Evolutionary conservation across 1,284 basidiomycete species (phyloP), one percentile per base, ranked within the genome.

Genomic region (Boletus sp.): DNA sequence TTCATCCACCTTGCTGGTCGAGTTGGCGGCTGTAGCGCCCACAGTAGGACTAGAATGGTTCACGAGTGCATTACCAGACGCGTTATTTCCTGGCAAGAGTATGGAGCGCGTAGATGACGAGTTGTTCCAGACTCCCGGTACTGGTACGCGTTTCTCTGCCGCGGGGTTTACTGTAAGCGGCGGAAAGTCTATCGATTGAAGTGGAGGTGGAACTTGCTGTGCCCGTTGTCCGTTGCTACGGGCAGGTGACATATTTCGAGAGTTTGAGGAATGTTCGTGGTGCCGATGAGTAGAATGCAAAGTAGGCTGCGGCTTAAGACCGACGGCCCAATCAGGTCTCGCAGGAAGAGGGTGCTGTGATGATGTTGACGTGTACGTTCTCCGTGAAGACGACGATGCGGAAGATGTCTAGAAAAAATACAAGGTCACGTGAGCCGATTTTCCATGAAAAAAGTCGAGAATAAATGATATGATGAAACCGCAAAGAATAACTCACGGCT

Each of bases 271-370:
- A 46, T 67, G 62, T 27, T 65, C 63, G 51, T 76, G 75, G 57
- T 78, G 76, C 25, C 76, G 72, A 39, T 70, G 67, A 2, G 73
- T 66, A 39, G 74, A 55, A 53, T 80, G 77, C 35, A 83, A 64
- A 10, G 77, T 82, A 35, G 81, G 78, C 52, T 85, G 81, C 0
- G 87, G 78, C 61, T 83, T 85, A 29, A 90, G 71, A 8, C 87
- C 86, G 10, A 90, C 85, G 19, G 88, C 88, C 88, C 88, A 91
- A 61, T 91, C 88, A 33, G 88, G 88, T 49, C 88, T 76, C 4
- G 86, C 70, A 9, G 88, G 88, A 38, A 91, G 72, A 20, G 88
- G 88, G 59, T 91, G 88, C 58, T 84, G 80, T 27, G 83, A 84
- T 2, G 85, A 84, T 1, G 80, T 68, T 22, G 85, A 86, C 1